These are phyloP conservation scores for Pleurotus sapidus DNA, from an alignment of 768 basidiomycete species.

Conservation along the genomic window DNA sequence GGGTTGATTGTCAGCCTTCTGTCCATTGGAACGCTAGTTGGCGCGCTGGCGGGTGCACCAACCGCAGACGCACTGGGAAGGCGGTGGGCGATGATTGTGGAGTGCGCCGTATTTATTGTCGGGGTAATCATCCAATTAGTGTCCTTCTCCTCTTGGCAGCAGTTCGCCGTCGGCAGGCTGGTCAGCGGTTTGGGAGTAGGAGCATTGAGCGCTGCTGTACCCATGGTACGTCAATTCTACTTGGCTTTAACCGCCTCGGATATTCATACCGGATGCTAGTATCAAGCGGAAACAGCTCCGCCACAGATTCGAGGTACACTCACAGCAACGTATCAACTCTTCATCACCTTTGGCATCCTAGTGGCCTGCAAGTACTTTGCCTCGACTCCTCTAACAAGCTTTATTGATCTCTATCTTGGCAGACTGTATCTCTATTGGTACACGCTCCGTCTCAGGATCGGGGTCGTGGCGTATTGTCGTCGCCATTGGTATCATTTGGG, in stretches of 20 bases:
- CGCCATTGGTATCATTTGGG: slow-evolving; percentile 62
- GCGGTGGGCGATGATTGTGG: slow-evolving; percentile 60
- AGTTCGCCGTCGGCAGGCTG: slow-evolving; percentile 64
- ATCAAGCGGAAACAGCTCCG: slow-evolving; percentile 73
- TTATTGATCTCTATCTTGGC: slow-evolving; percentile 5
- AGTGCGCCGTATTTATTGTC: slow-evolving; percentile 54
- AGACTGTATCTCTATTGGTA: slow-evolving; percentile 67
- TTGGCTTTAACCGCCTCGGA: neutral
- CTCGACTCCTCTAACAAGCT: neutral
- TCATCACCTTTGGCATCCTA: slow-evolving; percentile 71
- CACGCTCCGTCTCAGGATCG: slow-evolving; percentile 42
- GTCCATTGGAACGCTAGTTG: slow-evolving; percentile 67
- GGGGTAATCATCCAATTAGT: slow-evolving; percentile 62
- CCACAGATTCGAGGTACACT: slow-evolving; percentile 68
- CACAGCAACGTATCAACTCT: slow-evolving; percentile 60
- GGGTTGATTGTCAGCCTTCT: slow-evolving; percentile 71
- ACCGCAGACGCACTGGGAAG: slow-evolving; percentile 66
- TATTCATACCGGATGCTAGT: slow-evolving; percentile 26
- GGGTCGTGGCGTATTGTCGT: slow-evolving; percentile 63
- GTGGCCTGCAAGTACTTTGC: slow-evolving; percentile 46
- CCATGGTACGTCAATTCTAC: slow-evolving; percentile 38
- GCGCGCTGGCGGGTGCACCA: slow-evolving; percentile 61
- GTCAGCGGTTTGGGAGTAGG: slow-evolving; percentile 69
- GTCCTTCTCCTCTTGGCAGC: slow-evolving; percentile 53
- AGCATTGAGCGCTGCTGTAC: slow-evolving; percentile 63